Percentiles rank a stretch among this genome's conserved stretches.
Evolutionary conservation across 1,284 basidiomycete species (phyloP).

Genomic region (Apiotrichum domesticum): DNA sequence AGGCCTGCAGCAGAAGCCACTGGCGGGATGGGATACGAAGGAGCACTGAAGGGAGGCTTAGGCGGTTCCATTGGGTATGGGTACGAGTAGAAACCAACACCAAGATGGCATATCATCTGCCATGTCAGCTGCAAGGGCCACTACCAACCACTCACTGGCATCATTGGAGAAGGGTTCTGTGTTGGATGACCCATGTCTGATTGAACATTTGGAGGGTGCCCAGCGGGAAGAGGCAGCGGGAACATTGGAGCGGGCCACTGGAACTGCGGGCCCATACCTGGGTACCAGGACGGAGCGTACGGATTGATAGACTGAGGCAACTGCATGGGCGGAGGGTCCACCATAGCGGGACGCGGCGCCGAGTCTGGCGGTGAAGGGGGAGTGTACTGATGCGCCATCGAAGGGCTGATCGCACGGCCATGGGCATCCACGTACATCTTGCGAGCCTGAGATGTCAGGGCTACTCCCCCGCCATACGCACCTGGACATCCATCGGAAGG

Average conservation of each 20-base stretch:
- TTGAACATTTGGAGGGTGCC: not conserved
- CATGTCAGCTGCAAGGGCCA: not conserved
- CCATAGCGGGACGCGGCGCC: too few species aligned
- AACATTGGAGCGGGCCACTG: not conserved
- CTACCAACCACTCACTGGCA: slow-evolving; percentile 2
- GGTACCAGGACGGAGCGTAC: not conserved
- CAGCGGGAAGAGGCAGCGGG: not conserved
- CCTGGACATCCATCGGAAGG: slow-evolving; percentile 25
- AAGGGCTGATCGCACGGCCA: slow-evolving; percentile 27
- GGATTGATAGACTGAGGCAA: not conserved
- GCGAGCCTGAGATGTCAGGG: slow-evolving; percentile 2
- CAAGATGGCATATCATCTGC: slow-evolving; percentile 5
- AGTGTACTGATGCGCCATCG: slow-evolving; percentile 26
- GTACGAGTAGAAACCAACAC: not conserved
- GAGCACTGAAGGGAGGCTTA: not conserved
- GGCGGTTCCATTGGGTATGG: not conserved
- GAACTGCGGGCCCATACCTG: not conserved
- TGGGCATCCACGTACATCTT: slow-evolving; percentile 28
- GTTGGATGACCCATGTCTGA: not conserved
- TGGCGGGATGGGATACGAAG: not conserved
- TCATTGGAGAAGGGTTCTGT: not conserved
- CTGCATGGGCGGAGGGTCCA: too few species aligned
- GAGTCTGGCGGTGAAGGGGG: slow-evolving; percentile 6
- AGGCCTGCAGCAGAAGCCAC: not conserved
- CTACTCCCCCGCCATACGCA: not conserved